A percentile compares a stretch with the other conserved stretches of the same genome.
Conservation (phyloP, 1,284 basidiomycete genomes). For the Meira nashicola region DNA sequence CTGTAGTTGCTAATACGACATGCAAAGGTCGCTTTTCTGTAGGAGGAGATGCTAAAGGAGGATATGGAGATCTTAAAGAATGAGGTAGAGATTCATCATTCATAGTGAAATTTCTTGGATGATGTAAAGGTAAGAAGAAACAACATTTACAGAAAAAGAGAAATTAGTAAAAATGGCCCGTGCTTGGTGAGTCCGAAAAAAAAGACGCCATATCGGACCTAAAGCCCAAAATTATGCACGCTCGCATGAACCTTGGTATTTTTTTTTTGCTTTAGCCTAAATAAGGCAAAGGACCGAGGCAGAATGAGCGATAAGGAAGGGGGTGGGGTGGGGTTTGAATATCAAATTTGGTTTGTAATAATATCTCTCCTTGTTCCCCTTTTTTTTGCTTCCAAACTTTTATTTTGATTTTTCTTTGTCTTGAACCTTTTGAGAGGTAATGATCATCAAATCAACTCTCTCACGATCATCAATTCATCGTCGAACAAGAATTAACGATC, state of each 20-base stretch:
- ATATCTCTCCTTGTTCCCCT: too few species aligned
- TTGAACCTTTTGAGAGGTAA: not conserved
- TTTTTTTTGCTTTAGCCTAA: too few species aligned
- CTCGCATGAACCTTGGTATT: too few species aligned
- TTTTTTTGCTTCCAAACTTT: too few species aligned
- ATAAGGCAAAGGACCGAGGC: too few species aligned
- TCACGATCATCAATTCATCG: slow-evolving; percentile 2
- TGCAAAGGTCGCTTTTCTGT: slow-evolving; percentile 54
- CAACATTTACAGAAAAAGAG: not conserved
- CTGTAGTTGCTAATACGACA: slow-evolving; percentile 78
- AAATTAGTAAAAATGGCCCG: not conserved
- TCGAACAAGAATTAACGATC: not conserved
- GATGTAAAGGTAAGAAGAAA: not conserved
- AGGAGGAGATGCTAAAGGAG: slow-evolving; percentile 29
- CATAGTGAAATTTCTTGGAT: too few species aligned
- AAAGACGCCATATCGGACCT: too few species aligned
- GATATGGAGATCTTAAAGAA: slow-evolving; percentile 40
- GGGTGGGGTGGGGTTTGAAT: too few species aligned
- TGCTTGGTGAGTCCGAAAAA: not conserved
- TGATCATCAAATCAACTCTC: not conserved
- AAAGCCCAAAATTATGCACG: too few species aligned
- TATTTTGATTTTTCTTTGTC: too few species aligned
- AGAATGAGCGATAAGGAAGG: too few species aligned
- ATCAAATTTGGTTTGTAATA: too few species aligned
- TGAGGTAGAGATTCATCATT: slow-evolving; percentile 19